A percentile compares a stretch with the other conserved stretches of the same genome.
Evolutionary conservation across 2,329 filamentous ascomycete genomes (phyloP).

Genomic region (Botrytis medusae): DNA sequence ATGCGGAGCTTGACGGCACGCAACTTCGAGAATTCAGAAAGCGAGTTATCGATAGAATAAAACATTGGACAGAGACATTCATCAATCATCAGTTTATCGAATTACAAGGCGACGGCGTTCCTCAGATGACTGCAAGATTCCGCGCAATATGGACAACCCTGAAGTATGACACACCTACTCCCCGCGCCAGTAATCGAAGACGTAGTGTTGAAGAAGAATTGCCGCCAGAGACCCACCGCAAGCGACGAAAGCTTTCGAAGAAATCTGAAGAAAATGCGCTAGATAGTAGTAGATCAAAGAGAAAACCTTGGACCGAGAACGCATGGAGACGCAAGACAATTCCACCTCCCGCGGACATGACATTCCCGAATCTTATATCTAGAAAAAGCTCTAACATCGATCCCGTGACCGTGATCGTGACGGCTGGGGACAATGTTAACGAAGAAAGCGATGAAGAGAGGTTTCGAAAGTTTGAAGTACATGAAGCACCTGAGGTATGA

Average conservation of each 20-base stretch:
- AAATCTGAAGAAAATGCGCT: slow-evolving; percentile 7
- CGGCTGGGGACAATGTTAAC: background rate
- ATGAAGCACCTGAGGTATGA: background rate
- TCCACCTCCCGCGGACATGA: slow-evolving; percentile 10
- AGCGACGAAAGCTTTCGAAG: slow-evolving; percentile 8
- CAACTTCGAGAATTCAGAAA: slow-evolving; percentile 13
- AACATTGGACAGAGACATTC: slow-evolving; percentile 17
- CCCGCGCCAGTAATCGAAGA: background rate
- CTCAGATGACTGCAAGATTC: slow-evolving; percentile 18
- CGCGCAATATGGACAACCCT: slow-evolving; percentile 17
- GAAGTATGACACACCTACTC: slow-evolving; percentile 10
- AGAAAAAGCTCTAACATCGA: slow-evolving; percentile 16
- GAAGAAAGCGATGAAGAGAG: background rate
- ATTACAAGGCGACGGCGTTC: slow-evolving; percentile 11
- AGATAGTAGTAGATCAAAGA: background rate
- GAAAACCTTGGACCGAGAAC: slow-evolving; percentile 5
- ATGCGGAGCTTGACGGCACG: background rate
- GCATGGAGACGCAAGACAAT: slow-evolving; percentile 12
- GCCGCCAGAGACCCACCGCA: slow-evolving; percentile 9
- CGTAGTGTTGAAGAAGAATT: background rate
- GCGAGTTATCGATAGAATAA: slow-evolving; percentile 20
- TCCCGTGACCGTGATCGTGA: slow-evolving; percentile 6
- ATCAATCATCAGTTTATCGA: slow-evolving; percentile 19
- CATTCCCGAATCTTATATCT: slow-evolving; percentile 13
- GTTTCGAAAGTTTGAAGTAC: background rate